These are phyloP conservation scores for Infundibulicybe gibba DNA, from an alignment of 768 basidiomycete genomes.

Conservation along the genomic window DNA sequence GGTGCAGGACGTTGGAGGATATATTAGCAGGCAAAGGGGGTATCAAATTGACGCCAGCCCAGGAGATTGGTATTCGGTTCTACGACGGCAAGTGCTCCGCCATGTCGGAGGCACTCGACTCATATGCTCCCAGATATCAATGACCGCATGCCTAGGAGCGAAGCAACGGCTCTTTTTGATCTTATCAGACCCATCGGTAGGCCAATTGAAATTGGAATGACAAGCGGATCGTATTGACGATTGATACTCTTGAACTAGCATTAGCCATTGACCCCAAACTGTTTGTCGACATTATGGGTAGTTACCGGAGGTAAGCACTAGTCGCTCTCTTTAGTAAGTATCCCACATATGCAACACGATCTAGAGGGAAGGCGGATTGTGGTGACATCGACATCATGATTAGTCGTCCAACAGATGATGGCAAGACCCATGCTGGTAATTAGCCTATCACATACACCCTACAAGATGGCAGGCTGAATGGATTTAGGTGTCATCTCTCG, in stretches of 20 bases:
- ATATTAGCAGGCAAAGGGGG: slow-evolving; percentile 56
- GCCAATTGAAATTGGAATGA: too few relatives aligned
- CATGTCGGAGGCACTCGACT: background rate
- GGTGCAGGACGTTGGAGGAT: slow-evolving; percentile 79
- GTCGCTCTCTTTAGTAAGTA: background rate
- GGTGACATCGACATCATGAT: slow-evolving; percentile 93
- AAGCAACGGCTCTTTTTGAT: slow-evolving; percentile 72
- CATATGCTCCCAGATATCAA: slow-evolving; percentile 60
- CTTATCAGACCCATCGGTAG: slow-evolving; percentile 69
- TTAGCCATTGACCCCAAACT: slow-evolving; percentile 66
- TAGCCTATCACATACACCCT: background rate
- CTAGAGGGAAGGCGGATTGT: slow-evolving; percentile 76
- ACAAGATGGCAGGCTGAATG: background rate
- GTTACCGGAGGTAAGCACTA: slow-evolving; percentile 62
- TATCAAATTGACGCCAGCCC: slow-evolving; percentile 53
- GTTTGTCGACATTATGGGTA: slow-evolving; percentile 88
- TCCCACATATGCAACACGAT: slow-evolving; percentile 1
- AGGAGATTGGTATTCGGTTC: slow-evolving; percentile 63
- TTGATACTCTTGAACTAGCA: slow-evolving; percentile 34
- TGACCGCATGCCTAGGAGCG: slow-evolving; percentile 77
- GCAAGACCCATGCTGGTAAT: slow-evolving; percentile 69
- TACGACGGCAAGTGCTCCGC: slow-evolving; percentile 55
- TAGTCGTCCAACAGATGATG: slow-evolving; percentile 70
- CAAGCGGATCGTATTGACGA: background rate
- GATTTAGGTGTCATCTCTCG: slow-evolving; percentile 53